Evolutionary conservation across 2,329 filamentous ascomycete genomes (phyloP).

Genomic region (Sarocladium strictum): DNA sequence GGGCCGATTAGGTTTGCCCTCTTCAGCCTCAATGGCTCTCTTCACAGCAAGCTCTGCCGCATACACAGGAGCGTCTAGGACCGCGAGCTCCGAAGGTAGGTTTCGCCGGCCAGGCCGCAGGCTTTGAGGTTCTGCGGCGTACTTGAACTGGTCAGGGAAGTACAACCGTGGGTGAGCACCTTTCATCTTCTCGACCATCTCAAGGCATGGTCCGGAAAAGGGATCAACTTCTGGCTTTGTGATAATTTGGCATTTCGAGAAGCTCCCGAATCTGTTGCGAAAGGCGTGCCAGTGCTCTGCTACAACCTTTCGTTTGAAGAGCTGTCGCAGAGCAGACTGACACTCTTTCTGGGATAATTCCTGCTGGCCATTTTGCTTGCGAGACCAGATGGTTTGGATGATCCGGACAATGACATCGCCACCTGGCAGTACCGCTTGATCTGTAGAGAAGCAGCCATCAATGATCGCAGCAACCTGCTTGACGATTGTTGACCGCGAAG

Average conservation of each 20-base stretch:
- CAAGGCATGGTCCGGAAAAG: slow-evolving; percentile 33
- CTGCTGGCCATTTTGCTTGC: slow-evolving; percentile 31
- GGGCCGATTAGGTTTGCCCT: slow-evolving; percentile 13
- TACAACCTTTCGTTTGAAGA: slow-evolving; percentile 28
- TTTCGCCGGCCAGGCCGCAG: slow-evolving; percentile 25
- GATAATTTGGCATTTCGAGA: slow-evolving; percentile 39
- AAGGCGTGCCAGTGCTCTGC: slow-evolving; percentile 40
- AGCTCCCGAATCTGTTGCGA: slow-evolving; percentile 32
- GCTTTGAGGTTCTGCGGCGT: not conserved
- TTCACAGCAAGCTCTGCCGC: slow-evolving; percentile 30
- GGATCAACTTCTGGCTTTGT: slow-evolving; percentile 36
- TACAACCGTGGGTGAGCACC: slow-evolving; percentile 33
- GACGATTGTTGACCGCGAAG: not conserved
- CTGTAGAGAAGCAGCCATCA: not conserved
- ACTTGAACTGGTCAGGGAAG: slow-evolving; percentile 15
- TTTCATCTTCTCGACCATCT: slow-evolving; percentile 41
- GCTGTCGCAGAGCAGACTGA: slow-evolving; percentile 30
- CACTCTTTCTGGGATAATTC: slow-evolving; percentile 34
- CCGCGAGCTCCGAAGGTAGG: slow-evolving; percentile 38
- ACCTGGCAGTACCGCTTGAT: slow-evolving; percentile 42
- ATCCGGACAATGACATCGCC: slow-evolving; percentile 44
- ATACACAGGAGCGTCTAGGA: slow-evolving; percentile 47
- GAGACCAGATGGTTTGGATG: slow-evolving; percentile 37
- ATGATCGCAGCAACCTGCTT: not conserved
- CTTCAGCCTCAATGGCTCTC: slow-evolving; percentile 18